Conservation (phyloP, 1,139 yeast genomes). For the Pichia sp. region DNA sequence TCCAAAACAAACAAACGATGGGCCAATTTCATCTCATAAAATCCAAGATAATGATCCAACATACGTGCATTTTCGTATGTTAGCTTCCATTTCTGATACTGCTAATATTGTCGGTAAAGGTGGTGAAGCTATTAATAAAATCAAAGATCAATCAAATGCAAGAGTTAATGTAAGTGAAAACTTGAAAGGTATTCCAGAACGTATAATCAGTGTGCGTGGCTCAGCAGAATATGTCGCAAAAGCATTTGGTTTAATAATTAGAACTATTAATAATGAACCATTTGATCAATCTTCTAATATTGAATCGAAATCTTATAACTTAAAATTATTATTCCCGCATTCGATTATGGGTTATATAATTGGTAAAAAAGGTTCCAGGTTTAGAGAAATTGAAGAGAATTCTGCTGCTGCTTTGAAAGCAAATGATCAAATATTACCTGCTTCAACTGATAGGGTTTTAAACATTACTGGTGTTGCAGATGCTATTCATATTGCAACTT, state of each 20-base stretch:
- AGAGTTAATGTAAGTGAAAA: constrained; percentile 75
- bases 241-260: constrained; percentile 69
- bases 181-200: constrained; percentile 63
- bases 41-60: constrained; percentile 47
- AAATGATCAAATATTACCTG: constrained; percentile 67
- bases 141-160: constrained; percentile 61
- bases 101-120: constrained; percentile 69
- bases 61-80: constrained; percentile 62
- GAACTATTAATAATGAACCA: constrained; percentile 63
- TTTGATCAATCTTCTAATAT: constrained; percentile 56
- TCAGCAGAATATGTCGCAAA: constrained; percentile 74
- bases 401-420: constrained; percentile 79
- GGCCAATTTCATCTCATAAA: constrained; percentile 28
- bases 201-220: constrained; percentile 73
- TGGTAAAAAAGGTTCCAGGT: constrained; percentile 70
- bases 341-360: constrained; percentile 76
- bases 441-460: constrained; percentile 72
- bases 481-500: constrained; percentile 79
- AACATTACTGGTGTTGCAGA: constrained; percentile 77
- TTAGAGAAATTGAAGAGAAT: constrained; percentile 75
- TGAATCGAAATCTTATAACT: constrained; percentile 47
- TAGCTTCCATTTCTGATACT: constrained; percentile 74
- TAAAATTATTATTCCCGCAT: constrained; percentile 70
- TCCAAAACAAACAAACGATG: constrained; percentile 7
- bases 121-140: constrained; percentile 63